Evolutionary conservation across 2,329 filamentous ascomycete species (phyloP).

Genomic region (Arachnomyces sp.): DNA sequence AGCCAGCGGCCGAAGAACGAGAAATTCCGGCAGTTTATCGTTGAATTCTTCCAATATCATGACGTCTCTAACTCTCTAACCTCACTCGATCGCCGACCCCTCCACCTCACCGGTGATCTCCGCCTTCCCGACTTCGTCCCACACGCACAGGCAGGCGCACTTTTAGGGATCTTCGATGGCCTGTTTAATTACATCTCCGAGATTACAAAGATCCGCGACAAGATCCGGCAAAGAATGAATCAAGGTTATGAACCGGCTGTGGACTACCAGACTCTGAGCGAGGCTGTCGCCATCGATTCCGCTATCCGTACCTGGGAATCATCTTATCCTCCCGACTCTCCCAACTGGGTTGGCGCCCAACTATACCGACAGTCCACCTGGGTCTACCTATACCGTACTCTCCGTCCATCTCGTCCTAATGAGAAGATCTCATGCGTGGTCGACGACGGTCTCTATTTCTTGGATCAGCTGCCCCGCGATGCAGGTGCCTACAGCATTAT

Average conservation of each 20-base stretch:
- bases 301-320: constrained; percentile 70
- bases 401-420: constrained; percentile 49
- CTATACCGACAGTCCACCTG: constrained; percentile 57
- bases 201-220: constrained; percentile 69
- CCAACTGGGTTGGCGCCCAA: constrained; percentile 51
- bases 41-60: constrained; percentile 80
- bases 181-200: constrained; percentile 71
- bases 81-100: constrained; percentile 45
- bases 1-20: constrained; percentile 54
- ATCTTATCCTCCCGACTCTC: constrained; percentile 42
- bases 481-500: constrained; percentile 52
- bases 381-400: constrained; percentile 57
- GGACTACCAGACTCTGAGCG: constrained; percentile 64
- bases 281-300: constrained; percentile 67
- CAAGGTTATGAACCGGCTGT: constrained; percentile 58
- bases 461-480: constrained; percentile 48
- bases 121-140: constrained; percentile 48
- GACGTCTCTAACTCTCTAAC: constrained; percentile 54
- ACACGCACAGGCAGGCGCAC: constrained; percentile 48
- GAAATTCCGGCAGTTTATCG: constrained; percentile 63
- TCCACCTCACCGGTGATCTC: constrained; percentile 48
- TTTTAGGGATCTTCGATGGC: constrained; percentile 76
- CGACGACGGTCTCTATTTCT: constrained; percentile 50
- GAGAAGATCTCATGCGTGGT: constrained; percentile 51
- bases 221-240: constrained; percentile 61